Evolutionary conservation across 192 early-diverging fungal species (phyloP).

Genomic region (Phlyctochytrium bullatum): DNA sequence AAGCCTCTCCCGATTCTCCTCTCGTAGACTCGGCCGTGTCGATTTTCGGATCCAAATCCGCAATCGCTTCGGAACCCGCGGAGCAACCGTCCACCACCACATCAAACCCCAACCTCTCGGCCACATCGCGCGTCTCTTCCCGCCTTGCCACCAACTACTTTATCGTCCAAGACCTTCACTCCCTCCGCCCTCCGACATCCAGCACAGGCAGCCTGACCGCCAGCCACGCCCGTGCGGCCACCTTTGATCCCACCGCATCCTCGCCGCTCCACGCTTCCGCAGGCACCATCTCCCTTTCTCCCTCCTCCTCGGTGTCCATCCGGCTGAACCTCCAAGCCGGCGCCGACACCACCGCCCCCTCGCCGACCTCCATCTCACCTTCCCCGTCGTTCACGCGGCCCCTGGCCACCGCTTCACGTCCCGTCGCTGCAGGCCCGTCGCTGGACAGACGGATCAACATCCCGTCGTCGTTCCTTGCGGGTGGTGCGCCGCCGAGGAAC

Average conservation of each 20-base stretch:
- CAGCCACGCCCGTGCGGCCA: not conserved
- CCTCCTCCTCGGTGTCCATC: not conserved
- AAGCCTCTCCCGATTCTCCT: not conserved
- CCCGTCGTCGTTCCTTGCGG: not conserved
- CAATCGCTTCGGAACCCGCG: not conserved
- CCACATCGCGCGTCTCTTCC: conserved; percentile 2
- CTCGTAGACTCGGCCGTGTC: not conserved
- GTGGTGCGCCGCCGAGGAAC: not conserved
- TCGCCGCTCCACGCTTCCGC: not conserved
- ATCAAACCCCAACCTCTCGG: not conserved
- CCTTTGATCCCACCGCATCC: not conserved
- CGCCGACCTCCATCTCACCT: not conserved
- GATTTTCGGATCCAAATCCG: not conserved
- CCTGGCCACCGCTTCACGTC: not conserved
- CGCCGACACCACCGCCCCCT: too few species aligned
- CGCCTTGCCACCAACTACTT: conserved; percentile 35
- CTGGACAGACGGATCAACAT: not conserved
- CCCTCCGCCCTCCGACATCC: conserved; percentile 1
- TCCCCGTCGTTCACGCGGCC: not conserved
- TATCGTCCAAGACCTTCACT: conserved; percentile 35
- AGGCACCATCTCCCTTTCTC: not conserved
- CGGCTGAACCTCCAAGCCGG: too few species aligned
- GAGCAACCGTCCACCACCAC: not conserved
- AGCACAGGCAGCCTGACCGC: not conserved
- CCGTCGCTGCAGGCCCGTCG: not conserved